Percentiles rank a stretch among this genome's conserved stretches.
These are phyloP conservation scores for Neurospora crassa DNA, from an alignment of 2,329 filamentous ascomycete species.

Conservation along the genomic window DNA sequence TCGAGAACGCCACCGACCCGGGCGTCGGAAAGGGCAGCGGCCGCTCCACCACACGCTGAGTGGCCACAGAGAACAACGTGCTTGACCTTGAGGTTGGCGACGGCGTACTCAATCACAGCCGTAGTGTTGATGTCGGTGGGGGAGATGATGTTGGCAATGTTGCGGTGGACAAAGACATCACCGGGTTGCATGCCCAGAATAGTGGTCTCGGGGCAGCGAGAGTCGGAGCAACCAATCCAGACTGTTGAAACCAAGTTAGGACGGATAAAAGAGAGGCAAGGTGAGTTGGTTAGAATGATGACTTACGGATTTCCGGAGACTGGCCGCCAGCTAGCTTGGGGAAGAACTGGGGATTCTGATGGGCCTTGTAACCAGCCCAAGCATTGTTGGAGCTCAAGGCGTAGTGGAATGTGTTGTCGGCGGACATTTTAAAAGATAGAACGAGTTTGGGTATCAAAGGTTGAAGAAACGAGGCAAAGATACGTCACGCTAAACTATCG, in stretches of 20 bases:
- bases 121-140: constrained; percentile 65
- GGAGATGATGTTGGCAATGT: constrained; percentile 78
- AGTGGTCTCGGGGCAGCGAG: constrained; percentile 73
- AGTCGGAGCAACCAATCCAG: constrained; percentile 84
- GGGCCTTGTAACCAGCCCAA: constrained; percentile 57
- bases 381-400: constrained; percentile 59
- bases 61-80: constrained; percentile 65
- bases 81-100: constrained; percentile 60
- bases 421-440: not conserved
- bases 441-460: not conserved
- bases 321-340: constrained; percentile 58
- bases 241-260: constrained; percentile 30
- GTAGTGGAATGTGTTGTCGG: constrained; percentile 50
- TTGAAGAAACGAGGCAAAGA: not conserved
- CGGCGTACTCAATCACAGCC: constrained; percentile 71
- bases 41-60: constrained; percentile 57
- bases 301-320: constrained; percentile 49
- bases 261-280: not conserved
- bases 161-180: constrained; percentile 82
- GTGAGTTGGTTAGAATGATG: not conserved
- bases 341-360: constrained; percentile 64
- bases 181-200: constrained; percentile 70
- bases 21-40: constrained; percentile 41
- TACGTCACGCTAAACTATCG: not conserved
- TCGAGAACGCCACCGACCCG: constrained; percentile 45